Conservation (phyloP, 2,329 filamentous ascomycete species). For the Xylaria sp. region DNA sequence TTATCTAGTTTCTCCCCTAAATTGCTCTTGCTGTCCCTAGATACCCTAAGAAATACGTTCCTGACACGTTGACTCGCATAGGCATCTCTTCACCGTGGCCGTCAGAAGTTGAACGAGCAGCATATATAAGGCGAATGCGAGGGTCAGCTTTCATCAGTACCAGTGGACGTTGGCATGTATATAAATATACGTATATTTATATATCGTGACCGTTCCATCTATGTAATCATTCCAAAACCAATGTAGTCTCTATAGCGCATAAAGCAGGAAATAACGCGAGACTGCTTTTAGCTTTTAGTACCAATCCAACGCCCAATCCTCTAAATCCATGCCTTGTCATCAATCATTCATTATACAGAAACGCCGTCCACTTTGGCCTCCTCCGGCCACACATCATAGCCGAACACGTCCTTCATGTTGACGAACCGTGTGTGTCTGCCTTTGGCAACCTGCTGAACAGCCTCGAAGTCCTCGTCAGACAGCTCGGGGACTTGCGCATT, state of each 20-base stretch:
- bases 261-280: conserved; percentile 4
- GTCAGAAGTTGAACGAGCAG: conserved; percentile 21
- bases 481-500: conserved; percentile 69
- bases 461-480: conserved; percentile 66
- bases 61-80: conserved; percentile 2
- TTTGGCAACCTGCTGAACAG: conserved; percentile 71
- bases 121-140: neutral
- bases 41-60: neutral
- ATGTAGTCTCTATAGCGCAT: neutral
- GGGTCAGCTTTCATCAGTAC: neutral
- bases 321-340: conserved; percentile 5
- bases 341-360: conserved; percentile 25
- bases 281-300: neutral
- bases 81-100: conserved; percentile 36
- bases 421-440: conserved; percentile 77
- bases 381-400: conserved; percentile 75
- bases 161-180: neutral
- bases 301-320: conserved; percentile 12
- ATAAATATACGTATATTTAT: conserved; percentile 5
- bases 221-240: neutral
- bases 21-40: neutral
- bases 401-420: conserved; percentile 85
- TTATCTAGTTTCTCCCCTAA: no score
- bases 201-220: neutral
- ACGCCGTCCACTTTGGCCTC: conserved; percentile 51